Conservation (phyloP, 805 yeast genomes). For the Priceomyces haplophilus region DNA sequence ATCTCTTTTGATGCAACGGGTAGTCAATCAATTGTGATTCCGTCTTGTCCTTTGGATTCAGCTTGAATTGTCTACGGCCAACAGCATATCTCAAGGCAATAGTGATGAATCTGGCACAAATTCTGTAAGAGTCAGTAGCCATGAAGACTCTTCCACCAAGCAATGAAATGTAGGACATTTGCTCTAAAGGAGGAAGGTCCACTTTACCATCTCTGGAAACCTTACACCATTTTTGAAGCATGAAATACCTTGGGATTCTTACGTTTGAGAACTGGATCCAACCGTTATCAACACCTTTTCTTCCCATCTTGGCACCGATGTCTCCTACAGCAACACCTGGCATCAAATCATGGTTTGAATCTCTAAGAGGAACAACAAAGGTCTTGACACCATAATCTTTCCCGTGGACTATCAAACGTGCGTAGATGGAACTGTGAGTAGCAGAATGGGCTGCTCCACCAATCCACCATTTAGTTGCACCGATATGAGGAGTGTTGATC, state of each 20-base stretch:
- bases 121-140: slow-evolving; percentile 82
- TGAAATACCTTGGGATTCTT: slow-evolving; percentile 75
- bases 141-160: slow-evolving; percentile 86
- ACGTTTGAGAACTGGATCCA: slow-evolving; percentile 92
- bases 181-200: slow-evolving; percentile 79
- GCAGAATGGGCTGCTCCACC: slow-evolving; percentile 98
- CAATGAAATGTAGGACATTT: slow-evolving; percentile 82
- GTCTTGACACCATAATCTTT: slow-evolving; percentile 91
- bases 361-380: slow-evolving; percentile 87
- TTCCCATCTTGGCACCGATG: slow-evolving; percentile 93
- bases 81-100: slow-evolving; percentile 88
- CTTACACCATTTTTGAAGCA: slow-evolving; percentile 77
- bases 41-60: slow-evolving; percentile 36
- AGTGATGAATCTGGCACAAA: slow-evolving; percentile 74
- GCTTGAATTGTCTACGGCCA: slow-evolving; percentile 79
- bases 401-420: slow-evolving; percentile 75
- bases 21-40: slow-evolving; percentile 81
- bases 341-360: slow-evolving; percentile 61
- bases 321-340: slow-evolving; percentile 89
- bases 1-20: slow-evolving; percentile 83
- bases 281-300: slow-evolving; percentile 94
- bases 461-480: slow-evolving; percentile 98
- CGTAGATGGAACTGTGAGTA: slow-evolving; percentile 81
- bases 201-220: slow-evolving; percentile 70
- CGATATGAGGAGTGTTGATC: slow-evolving; percentile 83